Evolutionary conservation across 2,329 filamentous ascomycete genomes (phyloP).

Genomic region (Helotiales sp.): DNA sequence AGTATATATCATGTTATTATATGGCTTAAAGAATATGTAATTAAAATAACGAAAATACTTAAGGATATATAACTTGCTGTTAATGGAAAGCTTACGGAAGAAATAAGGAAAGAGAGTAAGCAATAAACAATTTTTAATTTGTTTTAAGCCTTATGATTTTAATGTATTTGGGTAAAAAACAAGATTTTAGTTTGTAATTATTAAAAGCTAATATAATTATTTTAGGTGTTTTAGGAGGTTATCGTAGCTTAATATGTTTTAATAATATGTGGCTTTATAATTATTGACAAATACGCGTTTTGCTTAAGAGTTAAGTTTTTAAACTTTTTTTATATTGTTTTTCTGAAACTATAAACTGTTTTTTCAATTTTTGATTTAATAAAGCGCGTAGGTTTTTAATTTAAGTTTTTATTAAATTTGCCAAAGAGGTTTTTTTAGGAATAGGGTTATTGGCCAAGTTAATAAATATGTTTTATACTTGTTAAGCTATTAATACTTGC

Average conservation of each 20-base stretch:
- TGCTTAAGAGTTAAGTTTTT: constrained; percentile 16
- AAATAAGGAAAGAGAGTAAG: too few species aligned
- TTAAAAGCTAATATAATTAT: constrained; percentile 1
- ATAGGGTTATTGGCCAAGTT: constrained; percentile 13
- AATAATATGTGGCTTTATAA: constrained; percentile 19
- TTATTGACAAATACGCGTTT: constrained; percentile 18
- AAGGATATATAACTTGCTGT: constrained; percentile 8
- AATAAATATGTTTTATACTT: too few species aligned
- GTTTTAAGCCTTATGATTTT: constrained; percentile 26
- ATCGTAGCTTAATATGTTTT: constrained; percentile 22
- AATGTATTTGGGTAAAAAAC: constrained; percentile 26
- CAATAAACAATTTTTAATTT: constrained; percentile 15
- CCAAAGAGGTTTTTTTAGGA: constrained; percentile 1
- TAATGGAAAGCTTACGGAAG: not conserved
- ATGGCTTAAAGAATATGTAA: constrained; percentile 22
- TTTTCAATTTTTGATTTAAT: constrained; percentile 15
- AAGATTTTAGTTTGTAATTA: not conserved
- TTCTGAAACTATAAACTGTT: constrained; percentile 9
- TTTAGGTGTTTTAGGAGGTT: constrained; percentile 27
- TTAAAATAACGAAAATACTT: constrained; percentile 7
- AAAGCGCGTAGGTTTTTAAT: not conserved
- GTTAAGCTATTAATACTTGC: too few species aligned
- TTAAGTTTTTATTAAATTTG: constrained; percentile 6
- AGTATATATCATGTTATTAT: constrained; percentile 19
- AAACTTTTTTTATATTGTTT: constrained; percentile 2